Base-by-base conservation (phyloP, 805 yeast genomes). In the Wickerhamiella allomyrinae region DNA sequence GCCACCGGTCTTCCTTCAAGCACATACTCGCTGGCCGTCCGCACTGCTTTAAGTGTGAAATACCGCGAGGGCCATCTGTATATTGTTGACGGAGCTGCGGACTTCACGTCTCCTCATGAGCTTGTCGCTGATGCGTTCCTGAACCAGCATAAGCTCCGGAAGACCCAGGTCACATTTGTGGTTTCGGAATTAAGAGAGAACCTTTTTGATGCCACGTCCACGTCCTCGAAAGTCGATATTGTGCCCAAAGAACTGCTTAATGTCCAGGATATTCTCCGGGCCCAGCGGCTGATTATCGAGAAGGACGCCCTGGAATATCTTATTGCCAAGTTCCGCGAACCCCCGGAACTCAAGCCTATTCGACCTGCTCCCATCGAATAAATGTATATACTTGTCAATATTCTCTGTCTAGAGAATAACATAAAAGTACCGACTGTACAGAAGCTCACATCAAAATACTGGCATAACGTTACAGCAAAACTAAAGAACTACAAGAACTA, bases 221-320 rank as follows among this genome's bases (percentile, higher is more conserved):
- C 69, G 39, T 71, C 73, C 46, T 60, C 62, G 23, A 74, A 71
- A 52, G 72, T 82, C 36, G 79, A 71, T 46, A 75, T 86, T 25
- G 62, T 81, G 46, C 73, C 76, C 48, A 77, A 79, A 57, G 93
- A 84, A 54, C 80, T 79, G 19, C 74, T 85, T 29, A 82, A 79
- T 57, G 89, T 87, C 15, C 76, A 87, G 61, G 94, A 86, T 57
- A 54, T 87, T 40, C 71, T 87, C 47, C 79, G 76, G 61, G 89
- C 95, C 11, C 73, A 79, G 53, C 71, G 84, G 49, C 66, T 86
- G 45, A 74, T 74, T 51, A 71, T 86, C 45, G 95, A 85, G 60
- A 64, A 73, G 51, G 65, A 66, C 20, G 87, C 95, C 2, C 70
- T 86, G 50, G 74, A 77, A 56, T 77, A 76, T 68, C 65, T 76